Evolutionary conservation across 2,329 filamentous ascomycete genomes (phyloP).

Genomic region (Cryphonectria carpinicola): DNA sequence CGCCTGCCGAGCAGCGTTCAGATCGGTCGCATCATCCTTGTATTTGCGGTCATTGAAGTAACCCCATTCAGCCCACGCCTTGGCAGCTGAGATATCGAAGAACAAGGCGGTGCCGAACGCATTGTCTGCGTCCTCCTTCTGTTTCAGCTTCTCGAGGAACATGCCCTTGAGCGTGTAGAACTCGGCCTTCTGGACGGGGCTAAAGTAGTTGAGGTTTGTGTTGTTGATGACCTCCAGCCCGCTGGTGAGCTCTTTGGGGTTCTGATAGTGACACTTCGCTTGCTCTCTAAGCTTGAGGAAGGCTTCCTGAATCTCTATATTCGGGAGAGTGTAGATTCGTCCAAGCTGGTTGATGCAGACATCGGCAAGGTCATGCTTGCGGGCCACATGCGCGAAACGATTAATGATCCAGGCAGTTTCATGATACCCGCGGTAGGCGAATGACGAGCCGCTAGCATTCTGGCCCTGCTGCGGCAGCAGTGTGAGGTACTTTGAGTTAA

Average conservation of each 20-base stretch:
- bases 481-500: constrained; percentile 90
- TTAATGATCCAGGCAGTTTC: constrained; percentile 99
- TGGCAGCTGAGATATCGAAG: constrained; percentile 92
- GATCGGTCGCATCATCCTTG: constrained; percentile 83
- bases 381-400: constrained; percentile 93
- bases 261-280: constrained; percentile 98
- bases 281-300: constrained; percentile 99
- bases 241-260: constrained; percentile 86
- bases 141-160: constrained; percentile 93
- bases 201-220: constrained; percentile 98
- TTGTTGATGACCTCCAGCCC: constrained; percentile 99
- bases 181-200: constrained; percentile 92
- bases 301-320: constrained; percentile 99
- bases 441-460: constrained; percentile 87
- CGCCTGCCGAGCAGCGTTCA: constrained; percentile 85
- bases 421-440: constrained; percentile 95
- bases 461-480: constrained; percentile 80
- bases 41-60: constrained; percentile 97
- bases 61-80: constrained; percentile 99
- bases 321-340: constrained; percentile 96
- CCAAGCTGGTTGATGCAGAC: constrained; percentile 97
- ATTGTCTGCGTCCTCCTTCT: constrained; percentile 88
- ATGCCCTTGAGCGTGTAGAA: constrained; percentile 99
- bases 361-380: constrained; percentile 94
- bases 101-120: constrained; percentile 95